Conservation (phyloP, 208 protist genomes). For the Wallacemonas sp. region DNA sequence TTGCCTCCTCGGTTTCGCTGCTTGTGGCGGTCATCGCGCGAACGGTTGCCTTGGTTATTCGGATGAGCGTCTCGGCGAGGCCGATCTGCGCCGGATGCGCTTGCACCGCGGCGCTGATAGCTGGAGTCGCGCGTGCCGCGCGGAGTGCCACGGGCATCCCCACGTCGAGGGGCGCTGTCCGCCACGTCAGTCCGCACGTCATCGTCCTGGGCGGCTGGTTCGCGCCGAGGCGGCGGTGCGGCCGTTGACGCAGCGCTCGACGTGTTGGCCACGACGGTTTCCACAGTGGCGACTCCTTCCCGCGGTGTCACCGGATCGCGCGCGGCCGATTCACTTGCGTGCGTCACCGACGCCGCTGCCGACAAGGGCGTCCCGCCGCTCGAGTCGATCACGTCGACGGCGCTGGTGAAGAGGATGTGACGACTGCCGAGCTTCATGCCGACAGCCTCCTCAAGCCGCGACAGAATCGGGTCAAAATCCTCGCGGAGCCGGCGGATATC, state of each 20-base stretch:
- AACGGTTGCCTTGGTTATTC: no score
- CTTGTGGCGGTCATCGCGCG: no score
- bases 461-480: slow-evolving; percentile 79
- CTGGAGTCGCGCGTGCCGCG: no score
- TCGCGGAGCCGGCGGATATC: slow-evolving; percentile 75
- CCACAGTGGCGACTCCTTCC: no score
- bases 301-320: no score
- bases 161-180: background rate
- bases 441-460: slow-evolving; percentile 69
- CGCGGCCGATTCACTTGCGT: slow-evolving; percentile 12
- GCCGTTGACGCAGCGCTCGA: background rate
- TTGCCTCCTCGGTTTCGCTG: no score
- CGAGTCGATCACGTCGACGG: slow-evolving; percentile 47
- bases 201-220: background rate
- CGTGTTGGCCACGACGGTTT: no score
- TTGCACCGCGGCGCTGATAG: no score
- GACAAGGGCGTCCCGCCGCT: background rate
- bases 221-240: no score
- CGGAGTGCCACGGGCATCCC: no score
- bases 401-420: slow-evolving; percentile 79
- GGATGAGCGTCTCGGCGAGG: no score
- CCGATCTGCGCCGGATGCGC: no score
- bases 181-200: background rate
- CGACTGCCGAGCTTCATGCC: slow-evolving; percentile 84
- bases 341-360: background rate